Evolutionary conservation across 1,284 basidiomycete genomes (phyloP), one percentile per base, ranked within the genome.

Genomic region (Schizophyllum amplum): DNA sequence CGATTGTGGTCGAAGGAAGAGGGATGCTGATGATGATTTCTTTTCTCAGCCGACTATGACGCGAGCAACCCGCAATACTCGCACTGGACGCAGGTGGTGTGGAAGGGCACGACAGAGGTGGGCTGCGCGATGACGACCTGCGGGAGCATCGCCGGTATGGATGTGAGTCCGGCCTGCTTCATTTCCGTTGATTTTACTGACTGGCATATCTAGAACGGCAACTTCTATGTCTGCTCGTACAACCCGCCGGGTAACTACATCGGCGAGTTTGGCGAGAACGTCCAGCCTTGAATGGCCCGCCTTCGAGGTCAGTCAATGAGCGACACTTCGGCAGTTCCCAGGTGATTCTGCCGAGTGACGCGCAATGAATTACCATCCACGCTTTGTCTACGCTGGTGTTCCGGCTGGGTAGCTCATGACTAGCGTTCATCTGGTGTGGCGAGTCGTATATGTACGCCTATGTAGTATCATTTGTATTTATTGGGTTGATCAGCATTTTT

Each of bases 31-130:
- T 11, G 9, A 4, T n/a, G n/a, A n/a, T n/a, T 50, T 4, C 5
- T 46, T 48, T 56, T 50, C 51, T 6, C 57, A 83, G 82, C 74
- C 3, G 64, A 82, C 53, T 88, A 86, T 66, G 64, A 84, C 63
- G 69, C 83, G 26, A 73, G 62, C 64, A 80, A 80, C 68, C 85
- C 84, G 2, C 57, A 68, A 51, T 64, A 77, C 17, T 86, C 83
- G 53, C 86, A 89, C 66, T 89, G 83, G 65, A 89, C 86, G 5
- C 86, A 89, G 68, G 79, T 86, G 9, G 84, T 89, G 2, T 89
- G 86, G 86, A 87, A 88, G 68, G 73, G 68, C 6, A 78, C 79
- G 11, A 80, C 75, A 1, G 71, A 85, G 59, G 70, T 87, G 26
- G 86, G 85, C 24, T 88, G 85, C 66, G 85, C 82, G 22, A 71